phyloP scores from a whole-genome alignment of 179 eudicot genomes.

The Amaranthus tricolor region DNA sequence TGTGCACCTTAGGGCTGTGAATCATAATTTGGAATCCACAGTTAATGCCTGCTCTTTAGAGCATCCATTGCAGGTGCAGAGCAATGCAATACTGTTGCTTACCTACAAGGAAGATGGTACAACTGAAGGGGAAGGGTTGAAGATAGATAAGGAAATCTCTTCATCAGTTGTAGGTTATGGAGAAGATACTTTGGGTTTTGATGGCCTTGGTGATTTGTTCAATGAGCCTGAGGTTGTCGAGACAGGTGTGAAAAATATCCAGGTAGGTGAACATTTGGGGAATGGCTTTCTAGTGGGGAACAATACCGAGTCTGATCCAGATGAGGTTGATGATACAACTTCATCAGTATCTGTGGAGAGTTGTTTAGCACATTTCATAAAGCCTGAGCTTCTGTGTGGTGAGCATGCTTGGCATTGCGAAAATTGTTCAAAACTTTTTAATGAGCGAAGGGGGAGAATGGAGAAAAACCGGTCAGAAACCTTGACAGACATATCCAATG shows the following conservation, averaged over 20 bases:
- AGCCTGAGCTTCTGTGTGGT: slow-evolving; percentile 72
- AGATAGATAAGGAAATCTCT: slow-evolving; percentile 39
- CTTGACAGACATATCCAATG: slow-evolving; percentile 23
- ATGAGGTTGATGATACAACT: slow-evolving; percentile 79
- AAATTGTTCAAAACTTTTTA: slow-evolving; percentile 64
- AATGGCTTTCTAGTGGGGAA: slow-evolving; percentile 41
- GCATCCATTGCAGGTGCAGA: slow-evolving; percentile 41
- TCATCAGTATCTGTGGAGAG: slow-evolving; percentile 82
- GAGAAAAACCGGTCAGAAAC: slow-evolving; percentile 34
- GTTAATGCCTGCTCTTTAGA: slow-evolving; percentile 47
- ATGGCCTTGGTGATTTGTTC: slow-evolving; percentile 68
- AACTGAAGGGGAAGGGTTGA: slow-evolving; percentile 28
- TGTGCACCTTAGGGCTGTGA: slow-evolving; percentile 17
- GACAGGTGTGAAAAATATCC: slow-evolving; percentile 19
- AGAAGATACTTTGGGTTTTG: slow-evolving; percentile 58
- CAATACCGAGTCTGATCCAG: slow-evolving; percentile 76
- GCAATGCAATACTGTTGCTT: slow-evolving; percentile 56
- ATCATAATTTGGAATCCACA: slow-evolving; percentile 25
- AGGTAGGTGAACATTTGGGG: slow-evolving; percentile 28
- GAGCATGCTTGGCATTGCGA: slow-evolving; percentile 98
- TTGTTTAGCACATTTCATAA: slow-evolving; percentile 72
- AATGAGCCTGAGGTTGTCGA: slow-evolving; percentile 63
- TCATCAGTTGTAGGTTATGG: slow-evolving; percentile 43
- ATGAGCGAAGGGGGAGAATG: slow-evolving; percentile 36
- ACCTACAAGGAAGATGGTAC: slow-evolving; percentile 51